Conservation (phyloP, 768 basidiomycete species). For the Terana coerulea region DNA sequence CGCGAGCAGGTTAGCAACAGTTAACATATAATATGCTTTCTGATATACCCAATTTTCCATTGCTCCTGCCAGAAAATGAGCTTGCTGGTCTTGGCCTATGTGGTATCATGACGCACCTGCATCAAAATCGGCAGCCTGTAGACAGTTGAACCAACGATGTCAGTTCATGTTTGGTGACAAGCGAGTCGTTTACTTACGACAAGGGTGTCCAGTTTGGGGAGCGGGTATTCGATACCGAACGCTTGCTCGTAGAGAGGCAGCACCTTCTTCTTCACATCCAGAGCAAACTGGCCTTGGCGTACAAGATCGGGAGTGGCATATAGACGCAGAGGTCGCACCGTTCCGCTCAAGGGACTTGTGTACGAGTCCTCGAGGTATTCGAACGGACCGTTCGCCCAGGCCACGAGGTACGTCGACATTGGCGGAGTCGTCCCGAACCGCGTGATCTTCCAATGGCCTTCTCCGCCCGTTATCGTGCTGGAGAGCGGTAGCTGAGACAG, state of each 20-base stretch:
- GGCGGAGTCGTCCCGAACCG: slow-evolving; percentile 77
- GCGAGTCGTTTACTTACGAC: too few species aligned
- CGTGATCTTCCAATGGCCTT: slow-evolving; percentile 72
- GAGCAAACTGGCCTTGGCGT: slow-evolving; percentile 78
- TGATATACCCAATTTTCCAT: slow-evolving; percentile 84
- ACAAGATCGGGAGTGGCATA: slow-evolving; percentile 84
- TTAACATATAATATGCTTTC: background rate
- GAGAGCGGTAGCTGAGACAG: slow-evolving; percentile 31
- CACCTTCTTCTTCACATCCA: slow-evolving; percentile 80
- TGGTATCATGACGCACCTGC: too few species aligned
- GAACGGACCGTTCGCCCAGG: slow-evolving; percentile 82
- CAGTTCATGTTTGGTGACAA: slow-evolving; percentile 12
- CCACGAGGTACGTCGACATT: slow-evolving; percentile 89
- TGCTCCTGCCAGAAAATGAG: slow-evolving; percentile 86
- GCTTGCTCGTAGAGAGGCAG: slow-evolving; percentile 90
- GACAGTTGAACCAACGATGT: background rate
- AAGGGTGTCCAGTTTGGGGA: slow-evolving; percentile 93
- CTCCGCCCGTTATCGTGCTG: slow-evolving; percentile 33
- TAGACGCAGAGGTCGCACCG: slow-evolving; percentile 76
- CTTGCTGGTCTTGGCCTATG: slow-evolving; percentile 34
- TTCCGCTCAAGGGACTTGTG: slow-evolving; percentile 74
- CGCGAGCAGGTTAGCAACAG: background rate
- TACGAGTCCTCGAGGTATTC: slow-evolving; percentile 70
- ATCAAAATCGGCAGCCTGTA: too few species aligned
- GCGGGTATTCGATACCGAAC: slow-evolving; percentile 88